Percentiles rank a stretch among this genome's conserved stretches.
Conservation (phyloP, 2,329 filamentous ascomycete species). For the Cladosporium sp. region DNA sequence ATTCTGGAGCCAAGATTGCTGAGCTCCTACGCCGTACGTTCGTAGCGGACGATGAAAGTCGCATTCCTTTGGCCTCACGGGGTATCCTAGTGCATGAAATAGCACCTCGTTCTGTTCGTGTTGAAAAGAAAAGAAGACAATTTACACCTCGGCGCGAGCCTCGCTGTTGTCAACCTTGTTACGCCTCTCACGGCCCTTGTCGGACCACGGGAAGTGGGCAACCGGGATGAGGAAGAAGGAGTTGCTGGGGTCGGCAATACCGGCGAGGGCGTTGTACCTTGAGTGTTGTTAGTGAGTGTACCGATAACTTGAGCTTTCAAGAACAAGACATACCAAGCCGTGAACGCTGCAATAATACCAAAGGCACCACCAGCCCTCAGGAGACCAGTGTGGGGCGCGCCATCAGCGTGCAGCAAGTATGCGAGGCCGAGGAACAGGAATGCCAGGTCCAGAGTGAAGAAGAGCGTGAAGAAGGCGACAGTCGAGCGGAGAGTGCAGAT, state of each 20-base stretch:
- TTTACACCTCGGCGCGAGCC: slow-evolving; percentile 32
- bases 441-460: slow-evolving; percentile 59
- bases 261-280: slow-evolving; percentile 54
- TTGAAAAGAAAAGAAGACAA: background rate
- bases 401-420: slow-evolving; percentile 48
- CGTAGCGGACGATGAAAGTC: background rate
- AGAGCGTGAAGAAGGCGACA: slow-evolving; percentile 58
- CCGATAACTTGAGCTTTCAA: background rate
- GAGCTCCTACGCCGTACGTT: background rate
- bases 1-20: background rate
- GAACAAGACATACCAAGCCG: slow-evolving; percentile 45
- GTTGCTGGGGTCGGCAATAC: slow-evolving; percentile 57
- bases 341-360: slow-evolving; percentile 54
- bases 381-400: slow-evolving; percentile 43
- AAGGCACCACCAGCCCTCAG: slow-evolving; percentile 57
- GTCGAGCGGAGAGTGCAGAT: slow-evolving; percentile 58
- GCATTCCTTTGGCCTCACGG: background rate
- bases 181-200: slow-evolving; percentile 66
- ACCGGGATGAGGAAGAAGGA: slow-evolving; percentile 92
- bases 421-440: slow-evolving; percentile 59
- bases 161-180: slow-evolving; percentile 46
- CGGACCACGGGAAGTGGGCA: slow-evolving; percentile 92
- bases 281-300: background rate
- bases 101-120: background rate
- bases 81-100: background rate